Evolutionary conservation across 306 rosid species (phyloP).

Genomic region (Quercus bicolor): DNA sequence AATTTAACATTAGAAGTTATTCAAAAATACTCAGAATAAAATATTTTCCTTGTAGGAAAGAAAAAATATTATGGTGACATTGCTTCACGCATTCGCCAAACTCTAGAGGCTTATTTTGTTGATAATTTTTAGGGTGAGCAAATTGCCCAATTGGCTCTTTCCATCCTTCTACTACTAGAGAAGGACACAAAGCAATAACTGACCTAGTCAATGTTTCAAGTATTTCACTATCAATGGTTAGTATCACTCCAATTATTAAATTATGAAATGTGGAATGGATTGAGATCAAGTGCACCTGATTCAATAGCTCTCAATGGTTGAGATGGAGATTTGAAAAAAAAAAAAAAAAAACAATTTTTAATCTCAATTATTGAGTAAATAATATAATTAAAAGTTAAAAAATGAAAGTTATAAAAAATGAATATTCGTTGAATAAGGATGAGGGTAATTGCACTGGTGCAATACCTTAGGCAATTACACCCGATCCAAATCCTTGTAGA

Average conservation of each 20-base stretch:
- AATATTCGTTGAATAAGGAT: too few relatives aligned
- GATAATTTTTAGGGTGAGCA: constrained; percentile 21
- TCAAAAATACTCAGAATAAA: neutral
- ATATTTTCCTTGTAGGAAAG: neutral
- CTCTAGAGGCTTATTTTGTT: constrained; percentile 29
- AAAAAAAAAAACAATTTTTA: too few relatives aligned
- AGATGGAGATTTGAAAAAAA: too few relatives aligned
- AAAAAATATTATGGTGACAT: constrained; percentile 32
- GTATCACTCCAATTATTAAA: neutral
- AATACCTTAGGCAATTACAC: too few relatives aligned
- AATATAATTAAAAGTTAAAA: too few relatives aligned
- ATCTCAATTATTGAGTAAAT: too few relatives aligned
- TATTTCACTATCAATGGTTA: neutral
- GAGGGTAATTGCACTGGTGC: too few relatives aligned
- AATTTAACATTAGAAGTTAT: neutral
- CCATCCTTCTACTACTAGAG: constrained; percentile 16
- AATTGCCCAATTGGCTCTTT: constrained; percentile 31
- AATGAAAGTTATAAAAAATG: too few relatives aligned
- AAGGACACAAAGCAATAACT: constrained; percentile 28
- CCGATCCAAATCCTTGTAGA: too few relatives aligned
- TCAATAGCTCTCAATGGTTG: too few relatives aligned
- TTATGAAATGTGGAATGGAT: neutral
- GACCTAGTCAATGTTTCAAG: constrained; percentile 33
- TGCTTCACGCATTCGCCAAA: constrained; percentile 60
- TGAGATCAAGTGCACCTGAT: too few relatives aligned